Base-by-base conservation (phyloP, 2,329 filamentous ascomycete genomes). In the Escovopsis sp. region DNA sequence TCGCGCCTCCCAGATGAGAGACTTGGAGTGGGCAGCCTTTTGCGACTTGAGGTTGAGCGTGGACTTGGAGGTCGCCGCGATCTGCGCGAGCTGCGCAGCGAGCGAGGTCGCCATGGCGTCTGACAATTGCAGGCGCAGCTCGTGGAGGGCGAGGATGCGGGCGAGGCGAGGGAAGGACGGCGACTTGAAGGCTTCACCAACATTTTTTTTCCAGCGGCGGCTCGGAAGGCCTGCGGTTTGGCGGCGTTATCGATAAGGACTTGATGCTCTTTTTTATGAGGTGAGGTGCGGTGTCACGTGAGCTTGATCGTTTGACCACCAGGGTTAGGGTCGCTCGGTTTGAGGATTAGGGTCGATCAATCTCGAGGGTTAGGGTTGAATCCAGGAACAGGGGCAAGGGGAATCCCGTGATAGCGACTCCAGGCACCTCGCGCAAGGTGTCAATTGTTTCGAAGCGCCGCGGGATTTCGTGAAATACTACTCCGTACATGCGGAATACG, bases 11-110 rank as follows among this genome's bases (percentile, higher is more conserved):
- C 94, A 98, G 46, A 99, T 85, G 47, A 99, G 68, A 42, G 91
- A 98, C 63, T 95, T 89, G 50, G 85, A 85, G 65, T 98, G 91
- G 48, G 85, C 79, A 47, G 83, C 77, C 63, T 87, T 89, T 66
- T 95, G 87, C 55, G 88, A 85, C 65, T 93, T 94, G 53, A 94
- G 73, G 59, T 96, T 85, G 55, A 96, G 76, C 52, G 89, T 82
- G 59, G 88, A 82, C 53, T 88, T 94, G 54, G 86, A 94, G 57
- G 84, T 85, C 51, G 83, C 80, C 53, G 88, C 85, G 59, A 98
- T 88, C 59, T 85, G 80, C 69, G 88, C 85, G 68, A 99, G 71
- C 74, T 98, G 93, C 68, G 85, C 80, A 65, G 89, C 84, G 53
- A 99, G 82, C 58, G 85, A 81, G 47, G 87, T 85, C 54, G 81